A percentile compares a stretch with the other conserved stretches of the same genome.
phyloP scores from a whole-genome alignment of 129 eudicot species.

The Artemisia annua region DNA sequence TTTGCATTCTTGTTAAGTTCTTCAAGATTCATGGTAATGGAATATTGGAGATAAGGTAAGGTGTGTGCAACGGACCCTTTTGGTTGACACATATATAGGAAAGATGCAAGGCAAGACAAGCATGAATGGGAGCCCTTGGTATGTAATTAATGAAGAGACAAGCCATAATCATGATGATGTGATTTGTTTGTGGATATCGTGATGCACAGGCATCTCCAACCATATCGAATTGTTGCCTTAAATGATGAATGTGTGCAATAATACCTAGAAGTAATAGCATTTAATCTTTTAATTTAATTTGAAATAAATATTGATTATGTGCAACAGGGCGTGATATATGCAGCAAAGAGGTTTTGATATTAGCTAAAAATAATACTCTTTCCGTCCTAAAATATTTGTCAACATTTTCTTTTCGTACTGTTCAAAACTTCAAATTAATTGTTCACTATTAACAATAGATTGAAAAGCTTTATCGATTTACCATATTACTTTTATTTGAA shows the following conservation, averaged over 20 bases:
- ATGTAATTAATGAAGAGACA: constrained; percentile 17
- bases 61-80: constrained; percentile 11
- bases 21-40: constrained; percentile 4
- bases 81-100: constrained; percentile 14
- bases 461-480: too few relatives aligned
- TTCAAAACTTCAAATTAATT: too few relatives aligned
- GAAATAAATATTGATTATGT: too few relatives aligned
- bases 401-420: too few relatives aligned
- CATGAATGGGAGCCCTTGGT: constrained; percentile 39
- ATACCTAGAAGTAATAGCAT: not conserved
- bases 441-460: too few relatives aligned
- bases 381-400: too few relatives aligned
- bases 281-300: too few relatives aligned
- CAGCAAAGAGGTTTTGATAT: too few relatives aligned
- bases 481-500: too few relatives aligned
- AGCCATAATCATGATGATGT: constrained; percentile 20
- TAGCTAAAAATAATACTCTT: too few relatives aligned
- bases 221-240: constrained; percentile 16
- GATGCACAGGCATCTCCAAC: constrained; percentile 23
- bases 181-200: constrained; percentile 23
- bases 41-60: constrained; percentile 18
- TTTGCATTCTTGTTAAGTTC: constrained; percentile 33
- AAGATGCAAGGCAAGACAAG: constrained; percentile 23
- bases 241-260: constrained; percentile 4
- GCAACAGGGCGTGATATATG: too few relatives aligned